phyloP scores from a whole-genome alignment of 805 yeast genomes.

The Schwanniomyces occidentalis region DNA sequence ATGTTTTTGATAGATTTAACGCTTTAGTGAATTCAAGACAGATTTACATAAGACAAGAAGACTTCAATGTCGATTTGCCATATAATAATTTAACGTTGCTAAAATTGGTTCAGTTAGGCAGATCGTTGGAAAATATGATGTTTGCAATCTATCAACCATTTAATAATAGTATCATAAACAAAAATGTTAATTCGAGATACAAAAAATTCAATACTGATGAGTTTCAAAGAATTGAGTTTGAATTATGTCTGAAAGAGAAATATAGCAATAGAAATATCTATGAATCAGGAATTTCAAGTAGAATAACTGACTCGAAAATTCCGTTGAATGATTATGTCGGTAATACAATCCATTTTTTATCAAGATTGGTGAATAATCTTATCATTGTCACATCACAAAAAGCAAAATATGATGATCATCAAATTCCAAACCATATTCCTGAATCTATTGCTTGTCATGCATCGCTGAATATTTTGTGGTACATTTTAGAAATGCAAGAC shows the following conservation, averaged over 20 bases:
- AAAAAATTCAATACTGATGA: conserved; percentile 24
- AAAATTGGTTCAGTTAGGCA: conserved; percentile 26
- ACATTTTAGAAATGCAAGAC: conserved; percentile 17
- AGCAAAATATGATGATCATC: conserved; percentile 22
- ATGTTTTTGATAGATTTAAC: conserved; percentile 32
- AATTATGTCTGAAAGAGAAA: conserved; percentile 22
- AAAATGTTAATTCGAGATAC: conserved; percentile 15
- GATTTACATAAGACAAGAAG: conserved; percentile 28
- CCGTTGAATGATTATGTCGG: conserved; percentile 13
- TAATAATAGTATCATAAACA: conserved; percentile 13
- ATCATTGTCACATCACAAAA: conserved; percentile 28
- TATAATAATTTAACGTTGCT: conserved; percentile 23
- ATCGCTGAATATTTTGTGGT: conserved; percentile 27
- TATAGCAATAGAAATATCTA: not conserved
- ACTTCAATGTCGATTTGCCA: conserved; percentile 34
- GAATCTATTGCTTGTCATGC: conserved; percentile 23
- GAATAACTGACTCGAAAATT: not conserved
- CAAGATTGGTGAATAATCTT: conserved; percentile 28
- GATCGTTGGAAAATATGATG: conserved; percentile 22
- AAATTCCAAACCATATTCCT: conserved; percentile 21
- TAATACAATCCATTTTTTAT: conserved; percentile 23
- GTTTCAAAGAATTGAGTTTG: conserved; percentile 26
- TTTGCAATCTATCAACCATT: conserved; percentile 24
- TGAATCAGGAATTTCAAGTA: not conserved
- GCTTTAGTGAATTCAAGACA: conserved; percentile 28